Evolutionary conservation across 2,329 filamentous ascomycete species (phyloP).

Genomic region (Aspergillus sp.): DNA sequence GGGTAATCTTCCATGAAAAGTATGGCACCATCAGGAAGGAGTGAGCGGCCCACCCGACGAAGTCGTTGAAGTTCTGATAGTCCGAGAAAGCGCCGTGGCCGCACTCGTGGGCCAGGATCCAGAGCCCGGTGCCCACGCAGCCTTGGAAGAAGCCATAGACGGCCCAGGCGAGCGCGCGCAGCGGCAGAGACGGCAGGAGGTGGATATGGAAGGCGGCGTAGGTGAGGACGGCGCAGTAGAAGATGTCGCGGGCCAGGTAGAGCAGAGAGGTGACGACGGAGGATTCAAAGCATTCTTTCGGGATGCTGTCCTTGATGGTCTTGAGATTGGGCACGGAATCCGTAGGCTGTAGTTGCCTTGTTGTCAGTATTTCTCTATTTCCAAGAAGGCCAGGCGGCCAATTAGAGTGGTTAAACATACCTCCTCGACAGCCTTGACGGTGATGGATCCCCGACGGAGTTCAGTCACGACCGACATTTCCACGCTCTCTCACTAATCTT

Average conservation of each 20-base stretch:
- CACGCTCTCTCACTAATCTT: not conserved
- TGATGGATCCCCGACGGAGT: not conserved
- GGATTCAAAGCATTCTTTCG: constrained; percentile 61
- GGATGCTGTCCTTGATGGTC: constrained; percentile 51
- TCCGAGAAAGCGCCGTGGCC: constrained; percentile 68
- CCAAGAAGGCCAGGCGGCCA: not conserved
- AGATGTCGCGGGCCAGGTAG: constrained; percentile 59
- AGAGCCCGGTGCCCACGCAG: constrained; percentile 65
- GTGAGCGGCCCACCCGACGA: constrained; percentile 65
- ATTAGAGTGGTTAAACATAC: not conserved
- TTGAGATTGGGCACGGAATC: constrained; percentile 14
- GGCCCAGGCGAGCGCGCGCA: constrained; percentile 54
- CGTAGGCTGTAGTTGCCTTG: not conserved
- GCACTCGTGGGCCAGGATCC: constrained; percentile 71
- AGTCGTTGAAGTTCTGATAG: constrained; percentile 57
- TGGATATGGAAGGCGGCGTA: constrained; percentile 58
- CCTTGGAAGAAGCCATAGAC: constrained; percentile 65
- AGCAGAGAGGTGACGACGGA: constrained; percentile 52
- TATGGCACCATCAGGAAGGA: constrained; percentile 67
- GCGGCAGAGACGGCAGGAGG: constrained; percentile 44
- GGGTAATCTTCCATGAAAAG: constrained; percentile 71
- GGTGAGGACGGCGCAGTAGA: constrained; percentile 50
- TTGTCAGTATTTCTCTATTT: not conserved
- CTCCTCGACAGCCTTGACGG: not conserved
- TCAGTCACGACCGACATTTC: not conserved